Evolutionary conservation across 768 basidiomycete genomes (phyloP).

Genomic region (Pleurotus sapidus): DNA sequence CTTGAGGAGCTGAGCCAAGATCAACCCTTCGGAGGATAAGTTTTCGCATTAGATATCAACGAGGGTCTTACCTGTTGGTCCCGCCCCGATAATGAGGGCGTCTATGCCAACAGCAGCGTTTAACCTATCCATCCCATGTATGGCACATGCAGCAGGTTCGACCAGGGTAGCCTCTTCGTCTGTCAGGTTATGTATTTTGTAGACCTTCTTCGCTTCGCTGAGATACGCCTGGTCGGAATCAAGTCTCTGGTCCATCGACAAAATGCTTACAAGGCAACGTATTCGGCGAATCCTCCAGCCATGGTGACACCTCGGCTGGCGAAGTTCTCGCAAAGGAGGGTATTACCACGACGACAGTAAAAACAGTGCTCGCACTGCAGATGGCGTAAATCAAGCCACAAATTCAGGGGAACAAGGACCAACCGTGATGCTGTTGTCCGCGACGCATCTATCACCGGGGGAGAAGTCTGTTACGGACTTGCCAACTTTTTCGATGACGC

Average conservation of each 20-base stretch:
- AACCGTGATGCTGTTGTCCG: conserved; percentile 74
- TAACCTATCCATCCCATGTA: conserved; percentile 78
- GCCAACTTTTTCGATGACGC: conserved; percentile 69
- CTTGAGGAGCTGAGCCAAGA: conserved; percentile 74
- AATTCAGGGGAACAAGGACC: conserved; percentile 18
- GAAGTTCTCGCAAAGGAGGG: conserved; percentile 7
- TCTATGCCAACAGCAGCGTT: conserved; percentile 65
- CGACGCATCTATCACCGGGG: conserved; percentile 80
- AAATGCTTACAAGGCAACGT: conserved; percentile 5
- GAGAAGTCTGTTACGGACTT: conserved; percentile 77
- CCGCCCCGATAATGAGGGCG: conserved; percentile 72
- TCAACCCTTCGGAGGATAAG: conserved; percentile 35
- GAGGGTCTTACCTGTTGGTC: conserved; percentile 57
- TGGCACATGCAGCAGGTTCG: conserved; percentile 76
- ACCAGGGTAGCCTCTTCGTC: conserved; percentile 77
- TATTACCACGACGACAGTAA: conserved; percentile 5
- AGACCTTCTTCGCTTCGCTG: conserved; percentile 64
- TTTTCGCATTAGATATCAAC: neutral
- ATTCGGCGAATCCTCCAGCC: conserved; percentile 7
- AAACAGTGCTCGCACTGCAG: conserved; percentile 4
- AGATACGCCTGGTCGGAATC: neutral
- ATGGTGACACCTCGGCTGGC: conserved; percentile 7
- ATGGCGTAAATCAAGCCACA: neutral
- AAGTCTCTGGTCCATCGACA: neutral
- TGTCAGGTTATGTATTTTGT: conserved; percentile 71